These are phyloP conservation scores for Spirogloea muscicola DNA, from an alignment of 139 green algal genomes.

Conservation along the genomic window DNA sequence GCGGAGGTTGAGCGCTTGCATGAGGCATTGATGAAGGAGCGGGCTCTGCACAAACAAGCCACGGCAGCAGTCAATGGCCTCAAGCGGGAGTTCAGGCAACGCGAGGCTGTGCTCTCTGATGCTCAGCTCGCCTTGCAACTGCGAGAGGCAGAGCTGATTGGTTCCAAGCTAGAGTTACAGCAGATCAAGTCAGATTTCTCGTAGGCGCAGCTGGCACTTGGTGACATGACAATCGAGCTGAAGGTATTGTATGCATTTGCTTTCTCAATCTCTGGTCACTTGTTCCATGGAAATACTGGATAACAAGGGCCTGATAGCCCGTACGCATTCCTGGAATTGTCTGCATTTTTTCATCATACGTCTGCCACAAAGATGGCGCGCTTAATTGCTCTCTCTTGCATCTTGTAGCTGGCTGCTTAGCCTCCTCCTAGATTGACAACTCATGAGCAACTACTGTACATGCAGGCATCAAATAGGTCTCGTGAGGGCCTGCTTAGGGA, in stretches of 20 bases:
- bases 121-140: constrained; percentile 28
- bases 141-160: constrained; percentile 23
- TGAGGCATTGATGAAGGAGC: background rate
- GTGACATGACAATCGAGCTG: constrained; percentile 21
- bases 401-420: too few species aligned
- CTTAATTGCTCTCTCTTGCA: too few species aligned
- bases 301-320: too few species aligned
- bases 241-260: too few species aligned
- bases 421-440: too few species aligned
- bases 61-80: constrained; percentile 1
- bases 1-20: background rate
- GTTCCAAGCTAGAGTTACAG: constrained; percentile 32
- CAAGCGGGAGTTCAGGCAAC: constrained; percentile 4
- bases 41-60: background rate
- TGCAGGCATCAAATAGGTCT: background rate
- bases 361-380: constrained; percentile 1
- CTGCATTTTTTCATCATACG: too few species aligned
- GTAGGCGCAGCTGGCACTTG: constrained; percentile 4
- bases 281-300: too few species aligned
- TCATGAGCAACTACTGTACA: too few species aligned
- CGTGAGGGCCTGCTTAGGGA: constrained; percentile 8
- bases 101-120: constrained; percentile 21
- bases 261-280: too few species aligned
- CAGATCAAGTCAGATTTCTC: constrained; percentile 15
- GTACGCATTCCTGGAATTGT: too few species aligned